Evolutionary conservation across 176 grass and related monocot species (phyloP), one percentile per base, ranked within the genome.

Genomic region (Musa troglodytarum): DNA sequence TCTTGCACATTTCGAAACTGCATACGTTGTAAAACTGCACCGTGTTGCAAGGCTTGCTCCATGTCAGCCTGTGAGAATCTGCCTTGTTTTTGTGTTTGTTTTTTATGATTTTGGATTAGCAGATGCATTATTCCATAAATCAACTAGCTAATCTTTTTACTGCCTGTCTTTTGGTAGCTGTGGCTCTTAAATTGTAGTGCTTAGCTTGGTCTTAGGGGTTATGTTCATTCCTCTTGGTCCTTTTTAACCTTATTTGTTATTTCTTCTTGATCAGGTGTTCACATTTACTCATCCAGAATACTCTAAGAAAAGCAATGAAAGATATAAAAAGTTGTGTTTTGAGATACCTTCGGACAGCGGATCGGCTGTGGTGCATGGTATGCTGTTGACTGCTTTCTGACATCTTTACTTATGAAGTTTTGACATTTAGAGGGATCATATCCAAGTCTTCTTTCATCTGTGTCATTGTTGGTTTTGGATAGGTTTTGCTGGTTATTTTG

Each of bases 401-500:
- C 51, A 16, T 51, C 3, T 21, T 28, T 17, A 51, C 52, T 20
- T 0, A 1, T 11, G 11, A 29, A 26, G 5, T 65, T n/a, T 12
- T 65, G 22, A 11, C 11, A 10, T 11, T 25, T 43, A 43, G 20
- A n/a, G 20, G 57, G 15, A 19, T 9, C 29, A 11, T 65, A 63
- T 56, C 53, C 22, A 20, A 50, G 34, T 43, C 53, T 58, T 11
- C 66, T 71, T 68, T 63, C 49, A 50, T 68, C 9, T 28, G 17
- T 68, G 1, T 57, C 65, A n/a, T 11, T 54, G 24, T 25, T 61
- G 76, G 58, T 54, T 81, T 79, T 43, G 53, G 52, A 23, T 82
- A 99, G 91, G 95, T 50, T 99, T 99, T 77, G 95, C 95, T 83
- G 95, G 95, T 83, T 99, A 99, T 74, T 99, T 99, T 74, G 84